These are phyloP conservation scores for Aspergillus hancockii DNA, from an alignment of 495 filamentous ascomycete genomes.

Conservation along the genomic window DNA sequence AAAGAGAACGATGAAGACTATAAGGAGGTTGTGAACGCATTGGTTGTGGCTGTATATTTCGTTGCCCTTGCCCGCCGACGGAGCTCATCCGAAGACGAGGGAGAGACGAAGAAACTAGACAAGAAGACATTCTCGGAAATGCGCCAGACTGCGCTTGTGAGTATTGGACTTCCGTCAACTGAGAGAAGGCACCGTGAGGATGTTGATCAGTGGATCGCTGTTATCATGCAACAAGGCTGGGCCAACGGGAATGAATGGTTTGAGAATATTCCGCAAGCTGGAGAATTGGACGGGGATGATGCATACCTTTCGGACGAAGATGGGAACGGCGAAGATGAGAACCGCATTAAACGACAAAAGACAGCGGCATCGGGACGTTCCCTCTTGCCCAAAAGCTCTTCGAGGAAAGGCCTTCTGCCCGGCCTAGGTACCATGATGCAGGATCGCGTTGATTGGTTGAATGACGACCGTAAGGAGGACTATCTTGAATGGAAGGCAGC, in stretches of 20 bases:
- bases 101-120: constrained; percentile 42
- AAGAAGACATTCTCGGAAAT: constrained; percentile 51
- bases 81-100: constrained; percentile 21
- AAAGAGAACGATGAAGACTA: constrained; percentile 39
- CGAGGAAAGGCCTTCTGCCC: constrained; percentile 48
- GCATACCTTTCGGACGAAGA: constrained; percentile 29
- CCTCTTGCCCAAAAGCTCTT: constrained; percentile 10
- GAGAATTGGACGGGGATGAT: constrained; percentile 42
- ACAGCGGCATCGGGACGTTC: constrained; percentile 7
- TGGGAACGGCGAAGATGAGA: constrained; percentile 43
- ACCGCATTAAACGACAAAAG: constrained; percentile 22
- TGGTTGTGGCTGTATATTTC: constrained; percentile 69
- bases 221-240: constrained; percentile 61
- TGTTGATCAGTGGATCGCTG: constrained; percentile 59
- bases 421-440: constrained; percentile 82
- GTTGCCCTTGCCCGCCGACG: constrained; percentile 52
- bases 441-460: constrained; percentile 77
- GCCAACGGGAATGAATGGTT: constrained; percentile 68
- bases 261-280: constrained; percentile 48
- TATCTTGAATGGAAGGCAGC: constrained; percentile 73
- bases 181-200: constrained; percentile 48
- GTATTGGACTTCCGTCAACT: constrained; percentile 36
- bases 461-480: constrained; percentile 64
- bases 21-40: constrained; percentile 42
- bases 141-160: constrained; percentile 47